These are phyloP conservation scores for Arthrobotrys megalospora DNA, from an alignment of 2,329 filamentous ascomycete species.

Conservation along the genomic window DNA sequence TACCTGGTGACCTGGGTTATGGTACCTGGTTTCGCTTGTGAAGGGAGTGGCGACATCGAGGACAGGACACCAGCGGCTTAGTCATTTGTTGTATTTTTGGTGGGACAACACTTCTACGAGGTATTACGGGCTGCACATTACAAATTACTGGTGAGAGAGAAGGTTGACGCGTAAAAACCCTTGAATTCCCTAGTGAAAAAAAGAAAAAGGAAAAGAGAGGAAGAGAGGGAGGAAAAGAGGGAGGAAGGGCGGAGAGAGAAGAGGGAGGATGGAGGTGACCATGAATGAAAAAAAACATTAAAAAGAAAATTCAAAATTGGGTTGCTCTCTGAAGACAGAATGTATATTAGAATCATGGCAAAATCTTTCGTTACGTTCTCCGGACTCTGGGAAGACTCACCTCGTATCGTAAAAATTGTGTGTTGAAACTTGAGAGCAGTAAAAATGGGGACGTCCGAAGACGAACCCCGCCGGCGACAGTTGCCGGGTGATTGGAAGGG, in stretches of 20 bases:
- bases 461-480: too few relatives aligned
- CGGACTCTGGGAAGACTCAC: not conserved
- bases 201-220: not conserved
- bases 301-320: not conserved
- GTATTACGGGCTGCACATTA: not conserved
- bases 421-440: not conserved
- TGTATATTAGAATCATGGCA: not conserved
- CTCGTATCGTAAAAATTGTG: not conserved
- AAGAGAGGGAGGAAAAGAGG: not conserved
- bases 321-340: not conserved
- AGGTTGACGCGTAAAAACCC: too few relatives aligned
- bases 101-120: not conserved
- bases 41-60: not conserved
- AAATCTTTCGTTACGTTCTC: not conserved
- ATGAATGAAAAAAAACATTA: constrained; percentile 4
- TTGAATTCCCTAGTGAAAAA: not conserved
- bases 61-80: not conserved
- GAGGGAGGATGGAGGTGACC: not conserved
- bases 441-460: not conserved
- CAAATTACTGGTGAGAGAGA: not conserved
- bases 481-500: not conserved
- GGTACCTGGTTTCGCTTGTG: not conserved
- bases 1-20: too few relatives aligned
- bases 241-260: not conserved
- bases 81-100: constrained; percentile 9